Evolutionary conservation across 1,139 yeast genomes (phyloP).

Genomic region (Sugiyamaella pinicola): DNA sequence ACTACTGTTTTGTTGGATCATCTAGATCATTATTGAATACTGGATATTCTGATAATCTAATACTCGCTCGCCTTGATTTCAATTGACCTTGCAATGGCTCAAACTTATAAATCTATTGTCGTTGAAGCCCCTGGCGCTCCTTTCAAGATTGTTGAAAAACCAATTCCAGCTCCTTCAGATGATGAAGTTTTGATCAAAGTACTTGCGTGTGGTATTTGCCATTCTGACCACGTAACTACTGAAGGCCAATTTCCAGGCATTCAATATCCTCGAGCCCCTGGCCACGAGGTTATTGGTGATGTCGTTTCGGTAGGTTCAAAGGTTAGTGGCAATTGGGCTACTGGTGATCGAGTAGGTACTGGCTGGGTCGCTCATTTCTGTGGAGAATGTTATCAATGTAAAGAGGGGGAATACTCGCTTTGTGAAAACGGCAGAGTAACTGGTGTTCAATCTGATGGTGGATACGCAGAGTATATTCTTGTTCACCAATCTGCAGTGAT

Average conservation of each 20-base stretch:
- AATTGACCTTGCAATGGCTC: no score
- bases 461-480: slow-evolving; percentile 59
- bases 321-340: slow-evolving; percentile 37
- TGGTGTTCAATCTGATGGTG: slow-evolving; percentile 52
- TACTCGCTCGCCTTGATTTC: no score
- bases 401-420: slow-evolving; percentile 40
- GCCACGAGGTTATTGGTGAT: slow-evolving; percentile 58
- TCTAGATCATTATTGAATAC: no score
- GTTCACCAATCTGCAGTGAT: slow-evolving; percentile 56
- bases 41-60: no score
- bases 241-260: slow-evolving; percentile 47
- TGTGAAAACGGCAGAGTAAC: slow-evolving; percentile 46
- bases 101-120: slow-evolving; percentile 11
- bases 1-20: no score
- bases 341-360: slow-evolving; percentile 58
- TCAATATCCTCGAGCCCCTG: slow-evolving; percentile 45
- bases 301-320: slow-evolving; percentile 8
- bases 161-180: slow-evolving; percentile 62
- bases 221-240: slow-evolving; percentile 56
- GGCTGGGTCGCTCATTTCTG: slow-evolving; percentile 60
- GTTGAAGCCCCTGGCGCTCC: slow-evolving; percentile 10
- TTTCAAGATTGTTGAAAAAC: slow-evolving; percentile 30
- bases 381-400: slow-evolving; percentile 52
- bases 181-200: slow-evolving; percentile 60
- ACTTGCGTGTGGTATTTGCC: slow-evolving; percentile 63